These are phyloP conservation scores for Psilocybe subaeruginosa DNA, from an alignment of 768 basidiomycete genomes.

Conservation along the genomic window DNA sequence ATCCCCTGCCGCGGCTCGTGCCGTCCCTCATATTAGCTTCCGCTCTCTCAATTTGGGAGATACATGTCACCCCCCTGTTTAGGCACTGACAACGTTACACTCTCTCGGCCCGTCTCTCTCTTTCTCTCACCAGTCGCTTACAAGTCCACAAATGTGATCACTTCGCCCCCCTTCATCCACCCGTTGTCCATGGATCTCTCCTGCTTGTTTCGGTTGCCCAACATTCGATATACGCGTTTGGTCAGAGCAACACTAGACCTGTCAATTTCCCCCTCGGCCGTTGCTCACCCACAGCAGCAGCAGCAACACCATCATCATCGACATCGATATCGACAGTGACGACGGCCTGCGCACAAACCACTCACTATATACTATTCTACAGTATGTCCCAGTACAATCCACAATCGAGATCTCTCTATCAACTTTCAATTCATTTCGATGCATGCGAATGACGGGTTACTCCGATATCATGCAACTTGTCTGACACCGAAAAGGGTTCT, in stretches of 20 bases:
- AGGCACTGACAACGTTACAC: not conserved
- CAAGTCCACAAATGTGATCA: constrained; percentile 1
- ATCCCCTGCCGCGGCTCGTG: not conserved
- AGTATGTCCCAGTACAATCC: not conserved
- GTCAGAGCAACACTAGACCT: not conserved
- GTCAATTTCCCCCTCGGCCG: not conserved
- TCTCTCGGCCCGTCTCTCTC: constrained; percentile 1
- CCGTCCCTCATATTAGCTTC: not conserved
- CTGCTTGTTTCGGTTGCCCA: constrained; percentile 8
- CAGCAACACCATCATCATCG: not conserved
- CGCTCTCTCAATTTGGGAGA: constrained; percentile 1
- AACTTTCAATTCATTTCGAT: not conserved
- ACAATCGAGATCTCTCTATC: not conserved
- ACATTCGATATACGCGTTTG: not conserved
- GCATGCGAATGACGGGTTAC: not conserved
- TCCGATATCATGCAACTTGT: not conserved
- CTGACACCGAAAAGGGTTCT: not conserved
- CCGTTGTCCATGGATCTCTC: constrained; percentile 17
- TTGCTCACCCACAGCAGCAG: not conserved
- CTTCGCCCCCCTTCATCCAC: constrained; percentile 10
- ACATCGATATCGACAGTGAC: too few relatives aligned
- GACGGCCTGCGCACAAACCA: not conserved
- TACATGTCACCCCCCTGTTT: constrained; percentile 5
- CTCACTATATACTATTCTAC: not conserved
- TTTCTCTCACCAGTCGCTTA: constrained; percentile 5